Evolutionary conservation across 208 protist genomes (phyloP).

Genomic region (Trypanosoma boissoni): DNA sequence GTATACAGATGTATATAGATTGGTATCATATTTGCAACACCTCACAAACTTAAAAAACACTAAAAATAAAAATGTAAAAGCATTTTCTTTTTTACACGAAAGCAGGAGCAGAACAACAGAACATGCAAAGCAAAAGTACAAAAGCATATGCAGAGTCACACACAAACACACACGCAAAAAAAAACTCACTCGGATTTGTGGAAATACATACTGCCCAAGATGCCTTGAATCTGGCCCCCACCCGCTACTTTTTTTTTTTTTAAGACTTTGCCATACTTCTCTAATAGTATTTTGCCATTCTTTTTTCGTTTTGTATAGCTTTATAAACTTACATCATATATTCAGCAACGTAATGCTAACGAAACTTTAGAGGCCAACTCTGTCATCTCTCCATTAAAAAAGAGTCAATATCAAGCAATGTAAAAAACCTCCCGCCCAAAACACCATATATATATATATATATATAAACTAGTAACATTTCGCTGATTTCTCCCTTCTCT

Average conservation of each 20-base stretch:
- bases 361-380: too few species aligned
- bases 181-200: background rate
- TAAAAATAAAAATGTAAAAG: background rate
- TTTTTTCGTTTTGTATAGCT: too few species aligned
- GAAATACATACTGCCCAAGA: background rate
- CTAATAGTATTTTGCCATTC: too few species aligned
- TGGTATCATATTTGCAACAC: background rate
- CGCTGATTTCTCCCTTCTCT: too few species aligned
- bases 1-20: constrained; percentile 10
- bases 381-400: too few species aligned
- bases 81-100: background rate
- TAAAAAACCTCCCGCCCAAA: too few species aligned
- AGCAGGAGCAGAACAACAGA: background rate
- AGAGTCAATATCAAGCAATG: too few species aligned
- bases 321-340: too few species aligned
- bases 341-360: too few species aligned
- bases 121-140: background rate
- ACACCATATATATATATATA: background rate
- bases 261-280: too few species aligned
- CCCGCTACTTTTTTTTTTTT: background rate
- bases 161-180: constrained; percentile 9
- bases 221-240: background rate
- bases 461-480: background rate
- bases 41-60: background rate
- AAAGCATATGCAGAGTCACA: background rate